Conservation (phyloP, 768 basidiomycete species). For the Mrakia gelida region DNA sequence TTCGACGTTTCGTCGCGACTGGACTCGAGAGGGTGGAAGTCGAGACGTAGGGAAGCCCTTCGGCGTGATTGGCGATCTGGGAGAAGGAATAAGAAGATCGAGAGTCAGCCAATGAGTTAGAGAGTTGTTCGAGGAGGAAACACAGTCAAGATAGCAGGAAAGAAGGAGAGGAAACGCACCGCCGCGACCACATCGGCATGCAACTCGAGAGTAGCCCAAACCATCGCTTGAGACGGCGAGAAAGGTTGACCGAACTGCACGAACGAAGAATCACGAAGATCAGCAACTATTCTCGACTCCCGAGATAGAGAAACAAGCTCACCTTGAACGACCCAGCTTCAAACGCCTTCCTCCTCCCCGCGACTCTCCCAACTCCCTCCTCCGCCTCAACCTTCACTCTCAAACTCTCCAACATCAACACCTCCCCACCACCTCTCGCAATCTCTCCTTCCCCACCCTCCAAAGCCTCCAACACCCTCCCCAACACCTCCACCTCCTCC, state of each 20-base stretch:
- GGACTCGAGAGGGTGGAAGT: not conserved
- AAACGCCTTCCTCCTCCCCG: conserved; percentile 22
- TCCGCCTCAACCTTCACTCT: conserved; percentile 2
- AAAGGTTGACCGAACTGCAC: conserved; percentile 66
- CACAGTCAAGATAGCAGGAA: conserved; percentile 23
- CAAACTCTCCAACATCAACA: conserved; percentile 44
- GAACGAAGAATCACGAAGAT: not conserved
- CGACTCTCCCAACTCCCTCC: conserved; percentile 29
- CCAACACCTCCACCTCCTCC: conserved; percentile 29
- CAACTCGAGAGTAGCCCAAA: conserved; percentile 74
- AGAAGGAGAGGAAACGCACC: conserved; percentile 48
- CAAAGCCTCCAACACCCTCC: conserved; percentile 53
- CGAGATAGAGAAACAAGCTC: not conserved
- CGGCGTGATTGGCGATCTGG: conserved; percentile 50
- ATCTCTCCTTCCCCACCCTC: conserved; percentile 57
- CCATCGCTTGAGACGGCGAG: conserved; percentile 60
- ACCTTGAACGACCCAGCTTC: conserved; percentile 18
- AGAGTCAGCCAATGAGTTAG: conserved; percentile 35
- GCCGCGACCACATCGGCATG: conserved; percentile 71
- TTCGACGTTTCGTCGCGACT: conserved; percentile 37
- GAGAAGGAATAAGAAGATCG: conserved; percentile 56
- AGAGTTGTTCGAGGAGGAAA: no score
- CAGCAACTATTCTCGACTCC: not conserved
- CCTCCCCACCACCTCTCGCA: conserved; percentile 62
- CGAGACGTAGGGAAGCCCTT: not conserved